Base-by-base conservation (phyloP, 164 flowering plant genomes). In the Stephania japonica region DNA sequence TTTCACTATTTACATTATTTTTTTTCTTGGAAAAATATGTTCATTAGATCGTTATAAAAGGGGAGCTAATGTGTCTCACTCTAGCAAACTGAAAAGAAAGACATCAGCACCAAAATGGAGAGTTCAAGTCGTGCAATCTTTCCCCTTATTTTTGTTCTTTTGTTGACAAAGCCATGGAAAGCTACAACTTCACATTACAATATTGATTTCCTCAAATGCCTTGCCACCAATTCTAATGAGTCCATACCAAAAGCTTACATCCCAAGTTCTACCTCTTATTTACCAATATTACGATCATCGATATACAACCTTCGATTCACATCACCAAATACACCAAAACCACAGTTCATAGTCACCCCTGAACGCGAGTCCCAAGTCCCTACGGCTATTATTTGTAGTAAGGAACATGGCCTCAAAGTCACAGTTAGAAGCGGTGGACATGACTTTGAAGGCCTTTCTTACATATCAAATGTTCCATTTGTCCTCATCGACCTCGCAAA, bases 401-500 rank as follows among this genome's bases (percentile, higher is more conserved):
- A 47, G 70, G 23, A 68, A 68, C 44, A 68, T 43, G 70, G 53
- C 25, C 4, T 68, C 50, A 50, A 68, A 42, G 21, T 68, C 21
- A 21, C 27, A 21, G 27, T 43, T 18, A 27, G 53, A 68, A 68
- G 70, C 27, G 70, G 70, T 3, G 70, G 70, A 14, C 70, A 68
- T 6, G 70, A 68, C 12, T 68, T 38, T 43, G 70, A 68, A 43
- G 70, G 70, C 23, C 70, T 50, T 10, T 70, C 64, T 5, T 68
- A 68, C 47, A 42, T 27, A 42, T 42, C 70, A 11, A 42, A 16
- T 18, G 47, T 32, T 0, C 69, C 70, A 43, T 68, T 68, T 13
- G 26, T 68, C 70, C 42, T 68, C 4, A 23, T 68, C 23, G 50
- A 68, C 4, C 70, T 68, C 13, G 16, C 23, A 4, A 68, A 68